A percentile compares a stretch with the other conserved stretches of the same genome.
Evolutionary conservation across 768 basidiomycete genomes (phyloP).

Genomic region (Hemileccinum impolitum): DNA sequence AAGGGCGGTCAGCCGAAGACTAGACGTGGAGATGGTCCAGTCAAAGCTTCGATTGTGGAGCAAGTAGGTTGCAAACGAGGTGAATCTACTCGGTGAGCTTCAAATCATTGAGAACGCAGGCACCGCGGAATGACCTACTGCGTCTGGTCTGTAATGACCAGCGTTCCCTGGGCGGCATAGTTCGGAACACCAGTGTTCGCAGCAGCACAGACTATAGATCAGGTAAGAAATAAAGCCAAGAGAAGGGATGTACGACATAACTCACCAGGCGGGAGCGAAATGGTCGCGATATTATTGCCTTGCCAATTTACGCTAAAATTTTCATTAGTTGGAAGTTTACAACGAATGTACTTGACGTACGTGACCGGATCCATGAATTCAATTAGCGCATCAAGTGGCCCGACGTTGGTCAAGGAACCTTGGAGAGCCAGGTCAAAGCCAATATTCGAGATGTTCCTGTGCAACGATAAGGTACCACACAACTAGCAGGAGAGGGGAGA

Average conservation of each 20-base stretch:
- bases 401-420: conserved; percentile 58
- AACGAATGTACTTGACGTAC: conserved; percentile 34
- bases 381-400: conserved; percentile 68
- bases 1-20: conserved; percentile 59
- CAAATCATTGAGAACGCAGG: not conserved
- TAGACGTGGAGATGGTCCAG: conserved; percentile 69
- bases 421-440: conserved; percentile 62
- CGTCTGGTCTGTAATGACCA: conserved; percentile 53
- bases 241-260: not conserved
- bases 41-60: conserved; percentile 62
- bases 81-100: conserved; percentile 42
- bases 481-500: conserved; percentile 11
- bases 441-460: conserved; percentile 51
- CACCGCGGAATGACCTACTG: conserved; percentile 34
- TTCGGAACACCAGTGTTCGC: conserved; percentile 67
- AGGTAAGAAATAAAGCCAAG: not conserved
- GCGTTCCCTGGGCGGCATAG: conserved; percentile 47
- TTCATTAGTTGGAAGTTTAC: not conserved
- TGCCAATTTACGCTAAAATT: conserved; percentile 55
- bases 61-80: conserved; percentile 60
- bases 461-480: conserved; percentile 49
- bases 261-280: conserved; percentile 57
- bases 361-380: conserved; percentile 60
- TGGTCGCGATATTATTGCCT: conserved; percentile 58
- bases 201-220: conserved; percentile 54